Base-by-base conservation (phyloP, 306 rosid species). In the Corylus avellana region DNA sequence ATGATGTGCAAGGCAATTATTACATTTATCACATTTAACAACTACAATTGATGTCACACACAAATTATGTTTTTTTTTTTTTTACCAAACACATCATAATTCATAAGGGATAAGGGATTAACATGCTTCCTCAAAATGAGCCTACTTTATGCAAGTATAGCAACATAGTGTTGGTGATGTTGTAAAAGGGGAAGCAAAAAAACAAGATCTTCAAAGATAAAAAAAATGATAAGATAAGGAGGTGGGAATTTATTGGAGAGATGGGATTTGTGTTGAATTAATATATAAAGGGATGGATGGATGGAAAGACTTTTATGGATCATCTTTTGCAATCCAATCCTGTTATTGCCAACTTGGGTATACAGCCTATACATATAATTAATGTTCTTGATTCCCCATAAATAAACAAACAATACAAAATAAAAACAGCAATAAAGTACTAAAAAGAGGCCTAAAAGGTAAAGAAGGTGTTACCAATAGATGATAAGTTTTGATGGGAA, bases 101-200 rank as follows among this genome's bases (percentile, higher is more conserved):
- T 42, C 7, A 42, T 42, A 42, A 42, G 1, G 46, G 8, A 42
- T 42, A 42, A 5, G 46, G 46, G 46, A 42, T 76, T n/a, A 75
- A 57, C 81, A 70, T 61, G 27, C 37, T 25, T 72, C 82, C 82
- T 12, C 22, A 49, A 72, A 27, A 58, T 61, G n/a, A 72, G 82
- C 70, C 61, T 5, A 4, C n/a, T 17, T 10, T 58, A 16, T 58
- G 59, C 49, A 39, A 55, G 47, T 70, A 56, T 77, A 46, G 56
- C 54, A 68, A 77, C 80, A 77, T 14, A 22, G 16, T 77, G 76
- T 57, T 69, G 49, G 32, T 46, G 57, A 70, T 78, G 81, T 25
- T 78, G 70, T 55, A 13, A 78, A 57, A 78, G 70, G 18, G 81
- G 76, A 58, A 70, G 70, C 76, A 66, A 70, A 46, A 58, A 25